Conservation (phyloP, 495 filamentous ascomycete genomes). For the Mytilinidion resinicola region DNA sequence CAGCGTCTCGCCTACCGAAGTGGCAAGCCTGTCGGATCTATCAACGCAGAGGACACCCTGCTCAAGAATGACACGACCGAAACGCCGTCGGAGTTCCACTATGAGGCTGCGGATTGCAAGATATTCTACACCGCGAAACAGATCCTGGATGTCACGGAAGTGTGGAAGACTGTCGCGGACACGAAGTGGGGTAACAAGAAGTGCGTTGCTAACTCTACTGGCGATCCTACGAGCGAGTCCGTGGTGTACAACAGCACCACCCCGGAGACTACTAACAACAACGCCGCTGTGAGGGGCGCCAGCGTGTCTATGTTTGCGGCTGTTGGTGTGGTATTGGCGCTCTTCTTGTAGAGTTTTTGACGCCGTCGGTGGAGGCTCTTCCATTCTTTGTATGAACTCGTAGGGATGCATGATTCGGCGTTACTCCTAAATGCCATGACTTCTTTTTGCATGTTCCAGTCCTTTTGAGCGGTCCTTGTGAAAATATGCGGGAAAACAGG, state of each 20-base stretch:
- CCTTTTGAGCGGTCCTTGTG: too few relatives aligned
- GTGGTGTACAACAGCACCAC: not conserved
- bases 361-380: too few relatives aligned
- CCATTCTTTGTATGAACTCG: too few relatives aligned
- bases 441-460: too few relatives aligned
- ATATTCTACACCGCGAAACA: conserved; percentile 24
- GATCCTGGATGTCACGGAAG: conserved; percentile 8
- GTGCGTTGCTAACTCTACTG: conserved; percentile 21
- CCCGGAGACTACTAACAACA: not conserved
- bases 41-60: conserved; percentile 25
- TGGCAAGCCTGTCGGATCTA: not conserved
- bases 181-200: conserved; percentile 23
- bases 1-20: conserved; percentile 7
- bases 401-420: too few relatives aligned
- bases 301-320: too few relatives aligned
- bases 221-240: not conserved
- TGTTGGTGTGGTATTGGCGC: too few relatives aligned
- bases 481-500: too few relatives aligned
- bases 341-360: too few relatives aligned
- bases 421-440: too few relatives aligned
- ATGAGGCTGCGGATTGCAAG: conserved; percentile 28
- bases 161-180: conserved; percentile 24
- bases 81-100: conserved; percentile 25
- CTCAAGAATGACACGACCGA: conserved; percentile 12
- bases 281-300: too few relatives aligned